Evolutionary conservation across 2,329 filamentous ascomycete genomes (phyloP).

Genomic region (Diaporthe helianthi): DNA sequence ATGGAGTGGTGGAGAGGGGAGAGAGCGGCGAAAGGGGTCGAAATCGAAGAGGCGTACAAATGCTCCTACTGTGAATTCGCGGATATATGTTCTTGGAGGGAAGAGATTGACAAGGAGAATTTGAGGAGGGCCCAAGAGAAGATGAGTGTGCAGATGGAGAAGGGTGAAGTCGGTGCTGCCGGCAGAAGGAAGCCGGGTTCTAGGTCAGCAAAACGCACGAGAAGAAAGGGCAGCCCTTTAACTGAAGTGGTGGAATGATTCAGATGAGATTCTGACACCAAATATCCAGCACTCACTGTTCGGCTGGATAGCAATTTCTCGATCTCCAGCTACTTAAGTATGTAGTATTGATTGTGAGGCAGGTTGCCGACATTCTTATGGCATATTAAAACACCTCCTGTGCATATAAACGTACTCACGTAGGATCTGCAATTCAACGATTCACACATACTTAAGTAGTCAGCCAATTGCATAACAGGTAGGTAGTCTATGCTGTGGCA

Average conservation of each 20-base stretch:
- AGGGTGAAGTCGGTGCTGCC: neutral
- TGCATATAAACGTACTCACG: neutral
- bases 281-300: neutral
- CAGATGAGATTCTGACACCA: neutral
- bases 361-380: neutral
- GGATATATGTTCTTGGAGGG: slow-evolving; percentile 79
- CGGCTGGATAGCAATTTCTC: no score
- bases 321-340: neutral
- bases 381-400: neutral
- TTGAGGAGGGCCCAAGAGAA: slow-evolving; percentile 36
- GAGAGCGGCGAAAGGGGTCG: slow-evolving; percentile 75
- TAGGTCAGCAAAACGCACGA: slow-evolving; percentile 9
- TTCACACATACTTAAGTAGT: neutral
- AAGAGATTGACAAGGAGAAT: slow-evolving; percentile 68
- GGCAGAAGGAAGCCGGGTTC: neutral
- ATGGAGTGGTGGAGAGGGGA: slow-evolving; percentile 91
- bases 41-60: slow-evolving; percentile 86
- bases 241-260: neutral
- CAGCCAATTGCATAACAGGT: neutral
- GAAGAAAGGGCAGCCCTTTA: slow-evolving; percentile 19
- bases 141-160: slow-evolving; percentile 2
- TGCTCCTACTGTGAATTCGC: slow-evolving; percentile 86
- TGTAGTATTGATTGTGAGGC: neutral
- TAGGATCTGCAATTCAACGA: neutral
- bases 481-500: no score